Conservation (phyloP, 768 basidiomycete genomes). For the Pholiota molesta region DNA sequence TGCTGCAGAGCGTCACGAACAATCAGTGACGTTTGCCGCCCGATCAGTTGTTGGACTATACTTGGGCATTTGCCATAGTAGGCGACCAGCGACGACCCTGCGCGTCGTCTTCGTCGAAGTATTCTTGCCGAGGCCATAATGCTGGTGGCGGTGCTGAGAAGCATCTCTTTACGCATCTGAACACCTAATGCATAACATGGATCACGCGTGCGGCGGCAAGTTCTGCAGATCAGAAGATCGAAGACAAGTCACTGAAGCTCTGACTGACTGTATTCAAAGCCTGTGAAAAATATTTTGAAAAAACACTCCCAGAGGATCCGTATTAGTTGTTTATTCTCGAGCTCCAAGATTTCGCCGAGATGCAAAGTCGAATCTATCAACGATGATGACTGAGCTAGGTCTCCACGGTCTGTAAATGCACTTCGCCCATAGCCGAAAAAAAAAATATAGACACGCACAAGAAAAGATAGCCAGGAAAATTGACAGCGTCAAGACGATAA, state of each 20-base stretch:
- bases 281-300: background rate
- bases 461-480: slow-evolving; percentile 9
- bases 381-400: slow-evolving; percentile 8
- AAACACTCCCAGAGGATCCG: slow-evolving; percentile 2
- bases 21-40: background rate
- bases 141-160: slow-evolving; percentile 31
- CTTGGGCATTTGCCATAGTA: background rate
- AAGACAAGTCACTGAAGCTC: slow-evolving; percentile 1
- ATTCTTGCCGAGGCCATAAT: slow-evolving; percentile 23
- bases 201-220: background rate
- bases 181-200: too few relatives aligned
- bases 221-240: slow-evolving; percentile 24
- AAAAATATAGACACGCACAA: slow-evolving; percentile 6
- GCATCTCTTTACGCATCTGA: slow-evolving; percentile 7
- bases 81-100: background rate
- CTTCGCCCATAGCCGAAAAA: slow-evolving; percentile 7
- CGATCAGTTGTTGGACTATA: background rate
- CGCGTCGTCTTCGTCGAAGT: slow-evolving; percentile 9
- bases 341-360: slow-evolving; percentile 17
- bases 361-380: background rate
- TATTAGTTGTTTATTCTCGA: background rate
- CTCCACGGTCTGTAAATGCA: slow-evolving; percentile 9
- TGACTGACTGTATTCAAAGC: background rate
- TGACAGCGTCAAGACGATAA: slow-evolving; percentile 12
- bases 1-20: background rate